Evolutionary conservation across 441 rosid species (phyloP), one percentile per base, ranked within the genome.

Genomic region (Populus hybrid): DNA sequence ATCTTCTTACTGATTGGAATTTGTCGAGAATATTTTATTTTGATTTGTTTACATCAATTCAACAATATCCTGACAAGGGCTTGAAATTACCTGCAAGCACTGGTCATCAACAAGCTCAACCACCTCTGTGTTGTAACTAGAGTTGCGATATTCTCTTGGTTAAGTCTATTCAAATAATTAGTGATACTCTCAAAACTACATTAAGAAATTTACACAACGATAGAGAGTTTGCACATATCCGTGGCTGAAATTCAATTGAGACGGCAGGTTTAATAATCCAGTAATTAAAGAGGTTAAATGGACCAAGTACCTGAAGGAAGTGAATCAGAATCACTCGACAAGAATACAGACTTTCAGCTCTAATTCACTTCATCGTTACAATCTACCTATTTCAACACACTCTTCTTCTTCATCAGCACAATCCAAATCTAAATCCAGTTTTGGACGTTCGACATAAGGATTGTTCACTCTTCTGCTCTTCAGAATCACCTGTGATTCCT

Each of bases 401-500:
- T 30, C 32, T 30, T 30, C 32, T 30, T 30, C 79, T 32, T 71
- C 79, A 72, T 70, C 77, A 50, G 53, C 84, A 68, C 40, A 74
- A 30, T 71, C 84, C 75, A 71, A 78, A 80, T 84, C 90, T 70
- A 84, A 78, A 85, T 84, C 90, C 74, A 78, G 77, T 83, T 77
- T 86, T 67, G 50, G 66, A 76, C 61, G 30, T 0, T 84, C 78
- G 53, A 46, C 57, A 71, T 21, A 28, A 67, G 34, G 53, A 16
- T 74, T 80, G 53, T 77, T 79, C 34, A 34, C 72, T 70, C 88
- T 88, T 66, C 81, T 81, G 70, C 75, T 86, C 81, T 81, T 90
- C 77, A 90, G 72, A 78, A 85, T 84, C 77, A 71, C 35, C 68
- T 82, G 81, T 0, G 97, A 92, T 53, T 83, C 84, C 87, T 89